These are phyloP conservation scores for Bromus sterilis DNA, from an alignment of 176 grass and related monocot genomes.

Conservation along the genomic window DNA sequence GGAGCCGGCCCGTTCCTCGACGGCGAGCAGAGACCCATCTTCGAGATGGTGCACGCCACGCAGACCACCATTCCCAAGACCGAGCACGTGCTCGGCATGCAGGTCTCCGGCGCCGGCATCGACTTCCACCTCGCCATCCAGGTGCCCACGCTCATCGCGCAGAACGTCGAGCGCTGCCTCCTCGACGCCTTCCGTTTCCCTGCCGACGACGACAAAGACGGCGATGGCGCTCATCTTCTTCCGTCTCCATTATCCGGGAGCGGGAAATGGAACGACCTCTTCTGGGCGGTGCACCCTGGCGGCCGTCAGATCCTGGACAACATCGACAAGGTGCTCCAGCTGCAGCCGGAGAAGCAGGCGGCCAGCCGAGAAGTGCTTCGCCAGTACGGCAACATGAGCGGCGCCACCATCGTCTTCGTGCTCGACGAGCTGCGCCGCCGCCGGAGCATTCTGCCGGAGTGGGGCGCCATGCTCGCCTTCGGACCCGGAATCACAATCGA, in stretches of 20 bases:
- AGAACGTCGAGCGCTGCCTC: conserved; percentile 37
- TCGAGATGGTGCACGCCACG: conserved; percentile 34
- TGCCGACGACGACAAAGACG: background rate
- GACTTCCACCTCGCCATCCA: conserved; percentile 26
- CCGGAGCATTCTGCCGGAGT: conserved; percentile 21
- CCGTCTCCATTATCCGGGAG: background rate
- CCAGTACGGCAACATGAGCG: conserved; percentile 38
- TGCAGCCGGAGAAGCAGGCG: conserved; percentile 30
- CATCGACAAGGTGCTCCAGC: conserved; percentile 25
- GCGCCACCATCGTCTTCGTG: conserved; percentile 37
- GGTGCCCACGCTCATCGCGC: conserved; percentile 23
- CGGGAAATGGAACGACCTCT: conserved; percentile 32
- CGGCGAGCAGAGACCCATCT: conserved; percentile 26
- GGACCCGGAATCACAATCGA: conserved; percentile 50
- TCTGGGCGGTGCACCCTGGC: conserved; percentile 40
- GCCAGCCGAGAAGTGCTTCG: conserved; percentile 26
- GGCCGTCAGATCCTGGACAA: conserved; percentile 25
- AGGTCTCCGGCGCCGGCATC: conserved; percentile 17
- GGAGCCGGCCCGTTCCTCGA: conserved; percentile 21
- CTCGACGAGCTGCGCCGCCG: conserved; percentile 38
- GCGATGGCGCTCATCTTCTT: background rate
- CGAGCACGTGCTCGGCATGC: conserved; percentile 26
- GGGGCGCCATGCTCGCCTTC: conserved; percentile 50
- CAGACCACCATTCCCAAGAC: conserved; percentile 33
- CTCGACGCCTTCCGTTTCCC: background rate